Conservation (phyloP, 176 grass and related monocot genomes). For the Eragrostis nindensis region DNA sequence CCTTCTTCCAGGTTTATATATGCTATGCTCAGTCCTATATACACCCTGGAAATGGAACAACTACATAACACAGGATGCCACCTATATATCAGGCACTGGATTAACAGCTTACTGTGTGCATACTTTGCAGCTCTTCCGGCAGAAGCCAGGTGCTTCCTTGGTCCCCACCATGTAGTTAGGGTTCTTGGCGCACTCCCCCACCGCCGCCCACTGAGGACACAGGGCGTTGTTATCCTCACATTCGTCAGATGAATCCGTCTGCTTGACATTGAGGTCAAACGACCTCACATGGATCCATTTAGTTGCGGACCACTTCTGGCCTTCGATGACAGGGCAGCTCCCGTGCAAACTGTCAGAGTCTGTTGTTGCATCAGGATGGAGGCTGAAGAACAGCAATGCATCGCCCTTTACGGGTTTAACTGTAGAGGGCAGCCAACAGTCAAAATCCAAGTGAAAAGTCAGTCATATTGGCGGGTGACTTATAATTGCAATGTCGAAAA, state of each 20-base stretch:
- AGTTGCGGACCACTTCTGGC: constrained; percentile 92
- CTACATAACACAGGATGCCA: background rate
- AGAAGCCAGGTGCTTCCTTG: constrained; percentile 79
- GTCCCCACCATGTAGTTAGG: constrained; percentile 84
- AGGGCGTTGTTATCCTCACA: constrained; percentile 71
- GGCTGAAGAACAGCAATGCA: constrained; percentile 89
- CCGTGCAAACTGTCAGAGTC: constrained; percentile 82
- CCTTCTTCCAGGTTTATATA: constrained; percentile 16
- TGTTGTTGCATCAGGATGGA: constrained; percentile 68
- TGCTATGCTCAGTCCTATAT: constrained; percentile 33
- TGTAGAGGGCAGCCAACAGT: constrained; percentile 36
- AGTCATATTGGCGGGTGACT: background rate
- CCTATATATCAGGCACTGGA: background rate
- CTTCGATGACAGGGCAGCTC: constrained; percentile 83
- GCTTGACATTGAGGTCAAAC: constrained; percentile 50
- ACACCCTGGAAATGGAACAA: background rate
- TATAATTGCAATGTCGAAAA: background rate
- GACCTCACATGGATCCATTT: constrained; percentile 99
- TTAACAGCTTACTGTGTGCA: constrained; percentile 57
- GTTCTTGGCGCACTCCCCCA: constrained; percentile 90
- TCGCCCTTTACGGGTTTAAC: constrained; percentile 83
- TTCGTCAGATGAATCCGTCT: constrained; percentile 17
- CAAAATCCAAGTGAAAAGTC: constrained; percentile 4
- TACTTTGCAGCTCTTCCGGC: constrained; percentile 81
- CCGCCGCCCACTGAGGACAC: constrained; percentile 73